Evolutionary conservation across 1,284 basidiomycete genomes (phyloP).

Genomic region (Phellinidium pouzarii): DNA sequence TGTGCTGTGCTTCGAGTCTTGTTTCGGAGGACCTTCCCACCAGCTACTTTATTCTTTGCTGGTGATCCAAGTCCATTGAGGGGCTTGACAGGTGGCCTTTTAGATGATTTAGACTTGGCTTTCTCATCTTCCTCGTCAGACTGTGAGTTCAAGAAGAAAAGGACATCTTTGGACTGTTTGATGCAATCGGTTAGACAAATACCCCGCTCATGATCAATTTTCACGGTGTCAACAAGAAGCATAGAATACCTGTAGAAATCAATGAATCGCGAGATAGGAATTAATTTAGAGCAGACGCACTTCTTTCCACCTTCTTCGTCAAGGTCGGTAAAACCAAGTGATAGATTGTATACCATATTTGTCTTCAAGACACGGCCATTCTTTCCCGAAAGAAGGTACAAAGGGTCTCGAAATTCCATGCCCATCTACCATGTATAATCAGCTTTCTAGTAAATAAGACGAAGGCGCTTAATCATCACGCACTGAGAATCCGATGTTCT

Average conservation of each 20-base stretch:
- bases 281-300: slow-evolving; percentile 33
- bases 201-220: slow-evolving; percentile 64
- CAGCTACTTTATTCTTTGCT: slow-evolving; percentile 64
- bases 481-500: slow-evolving; percentile 89
- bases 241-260: slow-evolving; percentile 68
- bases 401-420: slow-evolving; percentile 89
- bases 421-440: slow-evolving; percentile 56
- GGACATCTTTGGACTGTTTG: slow-evolving; percentile 77
- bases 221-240: slow-evolving; percentile 87
- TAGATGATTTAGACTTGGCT: slow-evolving; percentile 43
- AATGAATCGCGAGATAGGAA: neutral
- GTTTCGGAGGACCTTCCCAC: slow-evolving; percentile 77
- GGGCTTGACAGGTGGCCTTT: slow-evolving; percentile 50
- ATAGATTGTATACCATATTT: slow-evolving; percentile 84
- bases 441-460: neutral
- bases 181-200: slow-evolving; percentile 78
- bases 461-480: slow-evolving; percentile 23
- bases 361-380: slow-evolving; percentile 65
- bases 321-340: slow-evolving; percentile 81
- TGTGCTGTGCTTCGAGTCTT: slow-evolving; percentile 77
- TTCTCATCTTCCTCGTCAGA: slow-evolving; percentile 44
- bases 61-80: slow-evolving; percentile 55
- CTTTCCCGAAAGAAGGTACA: slow-evolving; percentile 79
- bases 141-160: slow-evolving; percentile 76
- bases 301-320: slow-evolving; percentile 71